A percentile compares a stretch with the other conserved stretches of the same genome.
Conservation (phyloP, 2,329 filamentous ascomycete species). For the Whalleya microplaca region DNA sequence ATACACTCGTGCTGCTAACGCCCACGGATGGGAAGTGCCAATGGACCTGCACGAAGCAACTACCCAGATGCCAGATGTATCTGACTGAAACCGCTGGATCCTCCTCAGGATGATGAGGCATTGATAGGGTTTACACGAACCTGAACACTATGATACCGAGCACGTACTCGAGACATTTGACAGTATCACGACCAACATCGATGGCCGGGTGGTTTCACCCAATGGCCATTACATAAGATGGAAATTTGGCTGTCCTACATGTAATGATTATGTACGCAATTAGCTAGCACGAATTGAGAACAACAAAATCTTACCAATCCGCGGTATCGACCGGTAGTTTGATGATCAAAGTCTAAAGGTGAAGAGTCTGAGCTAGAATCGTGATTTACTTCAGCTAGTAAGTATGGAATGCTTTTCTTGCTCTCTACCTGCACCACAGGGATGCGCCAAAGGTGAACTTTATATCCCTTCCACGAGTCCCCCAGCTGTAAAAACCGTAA, state of each 20-base stretch:
- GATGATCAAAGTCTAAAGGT: neutral
- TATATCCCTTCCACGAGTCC: neutral
- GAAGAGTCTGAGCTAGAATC: neutral
- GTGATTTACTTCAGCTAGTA: neutral
- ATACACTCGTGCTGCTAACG: slow-evolving; percentile 67
- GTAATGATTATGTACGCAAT: too few species aligned
- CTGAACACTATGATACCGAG: too few species aligned
- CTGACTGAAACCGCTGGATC: neutral
- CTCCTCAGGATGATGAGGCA: too few species aligned
- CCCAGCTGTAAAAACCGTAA: neutral
- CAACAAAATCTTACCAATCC: too few species aligned
- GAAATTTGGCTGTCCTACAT: too few species aligned
- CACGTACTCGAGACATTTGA: too few species aligned
- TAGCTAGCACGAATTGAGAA: too few species aligned
- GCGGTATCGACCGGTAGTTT: too few species aligned
- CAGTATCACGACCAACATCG: too few species aligned
- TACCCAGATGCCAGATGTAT: neutral
- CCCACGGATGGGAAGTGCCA: slow-evolving; percentile 77
- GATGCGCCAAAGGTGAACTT: slow-evolving; percentile 7
- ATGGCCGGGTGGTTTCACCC: too few species aligned
- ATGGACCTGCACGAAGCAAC: slow-evolving; percentile 55
- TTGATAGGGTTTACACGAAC: too few species aligned
- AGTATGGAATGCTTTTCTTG: neutral
- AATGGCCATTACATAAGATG: too few species aligned
- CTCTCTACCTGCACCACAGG: neutral